Evolutionary conservation across 2,329 filamentous ascomycete genomes (phyloP), one percentile per base, ranked within the genome.

Genomic region (Fusarium pininemorale): DNA sequence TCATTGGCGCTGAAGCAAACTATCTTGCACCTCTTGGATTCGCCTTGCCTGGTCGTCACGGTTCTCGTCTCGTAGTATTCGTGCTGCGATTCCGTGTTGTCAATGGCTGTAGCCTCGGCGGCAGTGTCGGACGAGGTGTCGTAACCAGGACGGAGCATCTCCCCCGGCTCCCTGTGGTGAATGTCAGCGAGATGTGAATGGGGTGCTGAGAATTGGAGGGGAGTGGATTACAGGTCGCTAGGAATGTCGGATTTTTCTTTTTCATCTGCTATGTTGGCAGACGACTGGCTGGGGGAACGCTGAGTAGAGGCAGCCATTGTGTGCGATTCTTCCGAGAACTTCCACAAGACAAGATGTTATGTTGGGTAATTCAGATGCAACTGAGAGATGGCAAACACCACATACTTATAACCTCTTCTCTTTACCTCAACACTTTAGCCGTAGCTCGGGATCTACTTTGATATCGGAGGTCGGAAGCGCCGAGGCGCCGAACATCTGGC

Each of bases 181-280:
- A 12, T 12, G n/a, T 44, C n/a, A 24, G 41, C 22, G 13, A n/a
- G 1, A n/a, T 41, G 8, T 6, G 0, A 15, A 41, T 41, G 2
- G 4, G 15, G 14, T 6, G 13, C 2, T n/a, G 8, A 13, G 2
- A 4, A 8, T 2, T 42, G 39, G 22, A 3, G 22, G 8, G 14
- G 22, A 4, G 1, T 18, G n/a, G 6, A 12, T 18, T 44, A 44
- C n/a, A 12, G 9, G 5, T 44, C 41, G n/a, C n/a, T 44, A 12
- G 41, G 6, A 44, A 24, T 5, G 10, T 44, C n/a, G n/a, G 12
- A 15, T 44, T 44, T 24, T 24, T 24, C n/a, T 44, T 44, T 24
- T 12, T 44, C n/a, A 5, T 44, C 41, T 24, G n/a, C n/a, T 18
- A 18, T 24, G 41, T 24, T 18, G 15, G n/a, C 15, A 24, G n/a